Percentiles rank a stretch among this genome's conserved stretches.
Evolutionary conservation across 768 basidiomycete species (phyloP).

Genomic region (Filobasidium floriforme): DNA sequence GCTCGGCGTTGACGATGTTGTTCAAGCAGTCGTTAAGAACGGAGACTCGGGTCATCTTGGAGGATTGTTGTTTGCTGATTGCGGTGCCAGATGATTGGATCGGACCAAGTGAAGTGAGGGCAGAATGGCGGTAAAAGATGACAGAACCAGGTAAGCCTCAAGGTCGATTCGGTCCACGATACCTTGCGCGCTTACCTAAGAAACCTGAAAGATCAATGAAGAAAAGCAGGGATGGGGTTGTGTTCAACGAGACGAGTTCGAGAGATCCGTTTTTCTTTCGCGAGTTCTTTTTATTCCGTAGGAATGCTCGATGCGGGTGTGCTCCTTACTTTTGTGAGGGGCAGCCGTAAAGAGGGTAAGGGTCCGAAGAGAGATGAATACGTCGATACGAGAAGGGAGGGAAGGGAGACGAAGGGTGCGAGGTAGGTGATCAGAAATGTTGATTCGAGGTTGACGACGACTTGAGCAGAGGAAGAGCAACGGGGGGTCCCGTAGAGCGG

Average conservation of each 20-base stretch:
- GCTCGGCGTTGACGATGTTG: conserved; percentile 99
- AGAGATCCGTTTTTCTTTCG: not conserved
- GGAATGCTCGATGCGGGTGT: conserved; percentile 44
- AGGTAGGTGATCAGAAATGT: no score
- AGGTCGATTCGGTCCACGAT: no score
- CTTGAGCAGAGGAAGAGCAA: no score
- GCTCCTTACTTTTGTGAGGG: conserved; percentile 27
- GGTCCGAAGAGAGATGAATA: not conserved
- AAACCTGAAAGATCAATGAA: not conserved
- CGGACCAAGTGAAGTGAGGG: not conserved
- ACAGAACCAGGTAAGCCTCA: not conserved
- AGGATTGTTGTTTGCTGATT: conserved; percentile 22
- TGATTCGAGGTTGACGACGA: no score
- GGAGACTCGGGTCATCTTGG: conserved; percentile 49
- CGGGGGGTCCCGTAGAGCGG: no score
- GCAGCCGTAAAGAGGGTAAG: conserved; percentile 43
- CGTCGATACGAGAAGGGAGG: not conserved
- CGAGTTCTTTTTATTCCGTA: not conserved
- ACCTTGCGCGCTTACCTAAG: not conserved
- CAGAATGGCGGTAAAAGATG: not conserved
- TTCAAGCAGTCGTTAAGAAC: conserved; percentile 53
- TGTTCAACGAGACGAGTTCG: not conserved
- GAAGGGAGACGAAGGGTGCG: no score
- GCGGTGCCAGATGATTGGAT: not conserved
- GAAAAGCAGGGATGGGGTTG: not conserved